phyloP scores from a whole-genome alignment of 2,329 filamentous ascomycete genomes.

The Colletotrichum sp. region DNA sequence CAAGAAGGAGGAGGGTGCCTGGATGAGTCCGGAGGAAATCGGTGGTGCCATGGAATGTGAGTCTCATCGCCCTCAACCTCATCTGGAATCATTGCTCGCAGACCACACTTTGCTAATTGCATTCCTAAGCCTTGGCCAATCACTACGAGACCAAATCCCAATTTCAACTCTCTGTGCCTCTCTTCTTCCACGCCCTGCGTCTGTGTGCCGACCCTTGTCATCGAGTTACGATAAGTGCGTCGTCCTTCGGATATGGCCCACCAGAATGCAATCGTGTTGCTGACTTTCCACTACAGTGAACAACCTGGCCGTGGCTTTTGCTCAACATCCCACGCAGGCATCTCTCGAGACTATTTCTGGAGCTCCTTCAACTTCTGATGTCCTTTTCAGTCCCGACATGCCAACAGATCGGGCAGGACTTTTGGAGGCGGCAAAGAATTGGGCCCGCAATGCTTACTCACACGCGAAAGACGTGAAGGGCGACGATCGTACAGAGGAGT shows the following conservation, averaged over 20 bases:
- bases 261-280: background rate
- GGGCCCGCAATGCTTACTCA: constrained; percentile 78
- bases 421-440: constrained; percentile 73
- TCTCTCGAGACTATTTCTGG: constrained; percentile 13
- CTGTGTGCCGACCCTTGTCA: constrained; percentile 74
- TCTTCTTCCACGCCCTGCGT: constrained; percentile 85
- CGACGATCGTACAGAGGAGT: constrained; percentile 75
- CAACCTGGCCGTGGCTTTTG: constrained; percentile 77
- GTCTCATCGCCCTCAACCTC: constrained; percentile 2
- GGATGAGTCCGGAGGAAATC: constrained; percentile 74
- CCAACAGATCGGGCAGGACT: constrained; percentile 61
- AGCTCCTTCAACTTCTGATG: constrained; percentile 9
- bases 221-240: constrained; percentile 76
- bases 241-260: background rate
- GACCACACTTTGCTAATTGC: constrained; percentile 27
- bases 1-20: constrained; percentile 72
- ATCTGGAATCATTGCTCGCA: background rate
- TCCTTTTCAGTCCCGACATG: constrained; percentile 26
- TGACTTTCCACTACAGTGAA: constrained; percentile 63
- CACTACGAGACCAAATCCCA: constrained; percentile 77
- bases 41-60: constrained; percentile 76
- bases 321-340: constrained; percentile 63
- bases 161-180: constrained; percentile 81
- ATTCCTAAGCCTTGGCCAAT: constrained; percentile 68
- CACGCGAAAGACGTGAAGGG: constrained; percentile 70